Base-by-base conservation (phyloP, 2,329 filamentous ascomycete genomes). In the Ophiocordyceps australis region DNA sequence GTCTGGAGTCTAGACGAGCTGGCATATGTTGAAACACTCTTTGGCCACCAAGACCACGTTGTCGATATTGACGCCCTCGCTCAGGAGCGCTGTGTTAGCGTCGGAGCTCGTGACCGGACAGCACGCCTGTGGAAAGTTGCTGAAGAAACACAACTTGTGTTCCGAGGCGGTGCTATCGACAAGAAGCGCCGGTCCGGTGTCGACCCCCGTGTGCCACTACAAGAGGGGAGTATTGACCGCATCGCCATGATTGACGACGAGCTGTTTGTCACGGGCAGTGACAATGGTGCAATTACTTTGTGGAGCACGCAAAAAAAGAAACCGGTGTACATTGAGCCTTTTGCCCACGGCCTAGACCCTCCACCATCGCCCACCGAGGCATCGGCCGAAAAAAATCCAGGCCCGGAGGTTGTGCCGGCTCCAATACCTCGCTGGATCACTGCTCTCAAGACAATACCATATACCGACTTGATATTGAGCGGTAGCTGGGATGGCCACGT, bases 241-340 rank as follows among this genome's bases (percentile, higher is more conserved):
- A 72, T 95, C 15, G 78, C 85, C 30, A 82, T 92, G 58, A 67
- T 98, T 42, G 89, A 78, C 51, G 83, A 77, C 41, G 75, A 75
- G 43, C 76, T 74, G 14, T 98, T 95, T 44, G 74, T 98, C 32
- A 98, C 89, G 0, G 89, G 86, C 14, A 80, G 79, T 30, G 86
- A 98, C 52, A 93, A 89, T 38, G 89, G 89, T 27, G 68, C 75
- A 5, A 59, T 98, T 26, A 75, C 74, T 1, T 65, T 95, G 9
- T 95, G 86, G 86, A 82, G 74, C 32, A 62, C 83, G 14, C 68
- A 85, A 45, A 93, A 92, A 58, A 98, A 98, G 65, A 95, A 95
- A 52, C 77, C 89, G 1, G 60, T 98, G 8, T 78, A 74, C 50
- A 78, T 80, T 4, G 55, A 89, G 23, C 65, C 75, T 3, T 60